Conservation (phyloP, 2,329 filamentous ascomycete species). For the Xylariales sp. region DNA sequence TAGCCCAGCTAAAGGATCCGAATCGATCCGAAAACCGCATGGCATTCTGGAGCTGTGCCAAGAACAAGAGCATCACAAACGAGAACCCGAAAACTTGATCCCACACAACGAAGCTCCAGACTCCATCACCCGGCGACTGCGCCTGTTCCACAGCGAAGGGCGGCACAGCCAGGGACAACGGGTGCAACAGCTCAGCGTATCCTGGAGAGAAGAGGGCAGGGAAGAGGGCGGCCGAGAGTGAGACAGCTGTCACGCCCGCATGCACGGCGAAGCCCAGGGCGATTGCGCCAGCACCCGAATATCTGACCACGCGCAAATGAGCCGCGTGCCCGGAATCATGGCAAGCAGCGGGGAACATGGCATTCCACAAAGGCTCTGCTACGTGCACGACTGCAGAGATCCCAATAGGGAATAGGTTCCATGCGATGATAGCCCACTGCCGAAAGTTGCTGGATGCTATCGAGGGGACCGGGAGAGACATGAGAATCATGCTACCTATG, state of each 20-base stretch:
- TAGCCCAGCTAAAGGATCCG: neutral
- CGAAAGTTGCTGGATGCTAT: conserved; percentile 9
- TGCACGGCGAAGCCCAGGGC: neutral
- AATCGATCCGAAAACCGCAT: neutral
- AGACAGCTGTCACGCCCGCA: conserved; percentile 1
- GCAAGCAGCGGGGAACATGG: neutral
- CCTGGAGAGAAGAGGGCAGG: conserved; percentile 1
- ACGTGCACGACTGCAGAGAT: neutral
- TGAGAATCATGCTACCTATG: conserved; percentile 1
- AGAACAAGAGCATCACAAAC: neutral
- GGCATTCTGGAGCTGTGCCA: conserved; percentile 3
- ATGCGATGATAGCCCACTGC: conserved; percentile 10
- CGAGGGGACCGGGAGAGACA: conserved; percentile 4
- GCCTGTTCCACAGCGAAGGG: conserved; percentile 1
- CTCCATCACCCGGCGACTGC: conserved; percentile 1
- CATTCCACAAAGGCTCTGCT: neutral
- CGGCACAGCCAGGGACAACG: conserved; percentile 1
- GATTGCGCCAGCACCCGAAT: neutral
- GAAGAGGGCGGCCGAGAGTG: conserved; percentile 4
- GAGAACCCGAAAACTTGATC: conserved; percentile 6
- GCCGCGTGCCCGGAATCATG: neutral
- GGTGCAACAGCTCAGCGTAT: neutral
- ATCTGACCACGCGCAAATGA: neutral
- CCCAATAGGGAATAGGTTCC: conserved; percentile 12
- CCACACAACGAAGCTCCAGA: conserved; percentile 6